Base-by-base conservation (phyloP, 2,329 filamentous ascomycete genomes). In the Scolecobasidium constrictum region DNA sequence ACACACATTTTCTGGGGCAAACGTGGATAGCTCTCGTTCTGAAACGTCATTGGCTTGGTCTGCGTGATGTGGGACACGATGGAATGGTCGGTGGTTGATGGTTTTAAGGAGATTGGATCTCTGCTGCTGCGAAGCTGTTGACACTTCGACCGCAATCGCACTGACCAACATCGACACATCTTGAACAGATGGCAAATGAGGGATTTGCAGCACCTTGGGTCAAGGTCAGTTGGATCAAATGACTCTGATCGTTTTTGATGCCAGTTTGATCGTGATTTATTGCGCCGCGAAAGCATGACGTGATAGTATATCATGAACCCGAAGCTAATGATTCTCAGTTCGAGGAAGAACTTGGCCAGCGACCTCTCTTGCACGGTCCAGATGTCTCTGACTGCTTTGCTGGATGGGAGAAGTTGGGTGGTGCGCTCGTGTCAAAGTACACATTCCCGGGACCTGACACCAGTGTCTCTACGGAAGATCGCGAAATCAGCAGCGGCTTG, bases 401-500 rank as follows among this genome's bases (percentile, higher is more conserved):
- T 48, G 52, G 28, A 9, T 58, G 53, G 26, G 42, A 42, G 9
- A 46, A 46, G 12, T 41, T 54, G 16, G 53, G 49, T 7, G 47
- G 37, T 15, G 40, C 46, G 11, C 48, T 58, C 47, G 50, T 47
- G 5, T 45, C 48, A 0, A 57, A 50, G 38, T 57, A 56, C 41
- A 51, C 47, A 3, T 55, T 59, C 19, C 56, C 58, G 42, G 26
- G 55, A 2, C 54, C 56, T 3, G 59, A 63, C 43, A 26, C 51
- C 19, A 48, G 54, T 17, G 54, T 63, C 1, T 51, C 56, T 31
- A 53, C 53, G 16, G 52, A 59, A 43, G 58, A 62, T 23, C 50
- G 36, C 17, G 48, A 47, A 5, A 57, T 55, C 13, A 44, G 50
- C 3, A 47, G 49, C 21, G 56, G 52, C 1, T 41, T 57, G 5